Percentiles rank a stretch among this genome's conserved stretches.
phyloP scores from a whole-genome alignment of 192 early-diverging fungal genomes.

The Gigaspora rosea region DNA sequence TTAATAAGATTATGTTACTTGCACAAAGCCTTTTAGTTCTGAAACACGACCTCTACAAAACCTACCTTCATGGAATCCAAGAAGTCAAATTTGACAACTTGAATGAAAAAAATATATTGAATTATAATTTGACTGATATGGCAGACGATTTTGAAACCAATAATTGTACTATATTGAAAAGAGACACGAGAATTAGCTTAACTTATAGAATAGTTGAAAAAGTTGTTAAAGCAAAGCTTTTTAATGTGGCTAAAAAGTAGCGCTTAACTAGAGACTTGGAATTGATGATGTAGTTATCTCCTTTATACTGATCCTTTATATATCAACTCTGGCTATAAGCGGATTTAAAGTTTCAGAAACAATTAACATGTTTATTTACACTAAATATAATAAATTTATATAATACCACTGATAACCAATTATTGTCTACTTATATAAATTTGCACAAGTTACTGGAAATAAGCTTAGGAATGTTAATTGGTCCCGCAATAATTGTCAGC shows the following conservation, averaged over 20 bases:
- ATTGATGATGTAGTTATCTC: too few relatives aligned
- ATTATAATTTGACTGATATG: conserved; percentile 2
- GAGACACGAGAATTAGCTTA: conserved; percentile 15
- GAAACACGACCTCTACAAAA: conserved; percentile 44
- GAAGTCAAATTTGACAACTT: conserved; percentile 39
- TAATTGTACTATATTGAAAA: background rate
- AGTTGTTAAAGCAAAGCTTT: background rate
- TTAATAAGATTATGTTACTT: background rate
- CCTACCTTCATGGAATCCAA: conserved; percentile 50
- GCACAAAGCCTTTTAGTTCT: conserved; percentile 39
- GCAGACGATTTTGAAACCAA: conserved; percentile 23
- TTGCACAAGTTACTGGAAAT: too few relatives aligned
- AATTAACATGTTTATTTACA: too few relatives aligned
- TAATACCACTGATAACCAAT: too few relatives aligned
- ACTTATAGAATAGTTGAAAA: conserved; percentile 26
- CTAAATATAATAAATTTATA: too few relatives aligned
- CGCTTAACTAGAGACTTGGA: too few relatives aligned
- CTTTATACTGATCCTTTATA: too few relatives aligned
- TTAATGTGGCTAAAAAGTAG: background rate
- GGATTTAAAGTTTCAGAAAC: too few relatives aligned
- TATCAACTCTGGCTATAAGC: too few relatives aligned
- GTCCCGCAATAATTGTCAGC: too few relatives aligned
- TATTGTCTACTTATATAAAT: too few relatives aligned
- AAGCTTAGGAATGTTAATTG: too few relatives aligned
- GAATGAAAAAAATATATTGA: conserved; percentile 37